A percentile compares a stretch with the other conserved stretches of the same genome.
phyloP scores from a whole-genome alignment of 345 rosid genomes.

The Draba incana region DNA sequence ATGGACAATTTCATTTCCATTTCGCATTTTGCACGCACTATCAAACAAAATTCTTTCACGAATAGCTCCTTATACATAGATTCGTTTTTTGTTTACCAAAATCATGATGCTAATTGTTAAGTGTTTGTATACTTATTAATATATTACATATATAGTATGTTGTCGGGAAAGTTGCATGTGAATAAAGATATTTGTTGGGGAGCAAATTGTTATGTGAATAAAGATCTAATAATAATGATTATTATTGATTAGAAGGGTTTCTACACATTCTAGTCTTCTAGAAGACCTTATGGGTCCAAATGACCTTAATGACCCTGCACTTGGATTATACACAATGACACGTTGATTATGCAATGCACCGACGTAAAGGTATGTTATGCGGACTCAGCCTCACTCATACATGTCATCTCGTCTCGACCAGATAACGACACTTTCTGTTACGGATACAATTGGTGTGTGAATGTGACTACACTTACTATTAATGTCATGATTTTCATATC shows the following conservation, averaged over 20 bases:
- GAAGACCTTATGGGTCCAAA: conserved; percentile 4
- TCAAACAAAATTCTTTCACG: conserved; percentile 19
- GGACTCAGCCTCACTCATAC: conserved; percentile 16
- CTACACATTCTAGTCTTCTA: conserved; percentile 12
- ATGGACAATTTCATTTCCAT: neutral
- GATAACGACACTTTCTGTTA: neutral
- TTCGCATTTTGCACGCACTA: conserved; percentile 29
- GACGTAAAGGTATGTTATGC: conserved; percentile 25
- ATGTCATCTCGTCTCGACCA: conserved; percentile 26
- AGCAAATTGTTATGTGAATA: no score
- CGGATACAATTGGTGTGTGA: neutral
- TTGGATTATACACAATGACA: neutral
- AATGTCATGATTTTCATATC: conserved; percentile 1
- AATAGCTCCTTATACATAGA: neutral
- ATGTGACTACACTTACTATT: no score
- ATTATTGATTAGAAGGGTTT: no score
- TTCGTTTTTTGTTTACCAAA: neutral
- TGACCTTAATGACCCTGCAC: no score
- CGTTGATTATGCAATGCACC: conserved; percentile 2
- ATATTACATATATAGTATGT: neutral
- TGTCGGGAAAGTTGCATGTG: neutral
- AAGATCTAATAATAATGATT: no score
- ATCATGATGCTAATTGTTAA: neutral
- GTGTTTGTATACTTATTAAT: neutral
- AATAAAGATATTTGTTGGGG: neutral